Base-by-base conservation (phyloP, 1,284 basidiomycete species). In the Chalciporus sp. region DNA sequence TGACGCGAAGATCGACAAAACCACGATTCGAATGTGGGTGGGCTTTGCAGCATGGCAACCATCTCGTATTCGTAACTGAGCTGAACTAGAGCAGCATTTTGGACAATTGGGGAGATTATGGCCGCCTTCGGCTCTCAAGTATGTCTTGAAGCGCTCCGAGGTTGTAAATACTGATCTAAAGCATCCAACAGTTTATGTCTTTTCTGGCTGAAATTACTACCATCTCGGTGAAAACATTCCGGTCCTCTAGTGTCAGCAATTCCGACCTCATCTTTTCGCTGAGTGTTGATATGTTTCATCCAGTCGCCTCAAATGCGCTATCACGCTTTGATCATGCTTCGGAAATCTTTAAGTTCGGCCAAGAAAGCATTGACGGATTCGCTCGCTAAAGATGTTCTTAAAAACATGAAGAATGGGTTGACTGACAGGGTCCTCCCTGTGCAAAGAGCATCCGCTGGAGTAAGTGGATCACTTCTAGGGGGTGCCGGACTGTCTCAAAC, bases 101-200 rank as follows among this genome's bases (percentile, higher is more conserved):
- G 90, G 61, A 88, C 87, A 56, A 81, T 95, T 27, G 95, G 94
- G 12, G 92, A 96, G 68, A 75, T 98, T 12, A 96, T 98, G 87
- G 82, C 77, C 42, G 77, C 79, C 9, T 89, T 90, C 62, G 95
- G 96, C 4, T 80, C 86, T 6, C 91, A 95, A 74, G 93, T 90
- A 64, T 57, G 84, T 67, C 17, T 17, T 26, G 20, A 45, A 16
- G 16, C 2, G 31, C 10, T 37, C 7, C 42, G 42, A 35, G n/a
- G 5, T 7, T 23, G n/a, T n/a, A 28, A 16, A 35, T 35, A 7
- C 16, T 51, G 8, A 11, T 46, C 43, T 43, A 29, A 41, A 29
- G 19, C n/a, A 23, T 46, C 49, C 37, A 47, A 45, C 27, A 97
- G 89, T 88, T 95, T 69, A 98, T 97, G 95, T 96, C 94, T 0